Evolutionary conservation across 768 basidiomycete species (phyloP).

Genomic region (Boletus reticulatus): DNA sequence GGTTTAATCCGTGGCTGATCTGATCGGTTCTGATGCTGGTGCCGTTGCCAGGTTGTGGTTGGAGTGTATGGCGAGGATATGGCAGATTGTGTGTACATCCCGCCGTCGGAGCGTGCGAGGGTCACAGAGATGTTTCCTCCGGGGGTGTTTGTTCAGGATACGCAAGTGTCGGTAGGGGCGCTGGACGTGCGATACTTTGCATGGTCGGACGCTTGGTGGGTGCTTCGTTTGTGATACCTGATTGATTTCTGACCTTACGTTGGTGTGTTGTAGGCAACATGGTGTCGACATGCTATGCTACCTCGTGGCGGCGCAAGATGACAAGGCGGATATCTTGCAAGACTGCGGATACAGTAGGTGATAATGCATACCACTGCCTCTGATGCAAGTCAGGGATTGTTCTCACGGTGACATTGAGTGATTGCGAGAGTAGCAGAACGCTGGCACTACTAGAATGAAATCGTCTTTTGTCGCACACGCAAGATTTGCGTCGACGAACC

Average conservation of each 20-base stretch:
- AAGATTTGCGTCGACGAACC: too few relatives aligned
- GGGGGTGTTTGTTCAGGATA: conserved; percentile 2
- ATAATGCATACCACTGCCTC: too few relatives aligned
- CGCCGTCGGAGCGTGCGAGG: neutral
- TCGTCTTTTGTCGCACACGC: too few relatives aligned
- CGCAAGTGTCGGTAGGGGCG: neutral
- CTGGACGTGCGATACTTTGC: conserved; percentile 1
- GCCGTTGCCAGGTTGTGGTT: neutral
- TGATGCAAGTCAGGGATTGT: too few relatives aligned
- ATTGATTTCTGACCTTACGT: neutral
- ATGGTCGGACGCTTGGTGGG: conserved; percentile 1
- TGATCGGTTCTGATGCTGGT: too few relatives aligned
- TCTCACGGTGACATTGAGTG: too few relatives aligned
- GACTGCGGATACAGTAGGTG: too few relatives aligned
- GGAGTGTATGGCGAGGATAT: neutral
- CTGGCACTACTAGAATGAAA: too few relatives aligned
- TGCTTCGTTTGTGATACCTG: neutral
- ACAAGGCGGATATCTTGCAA: too few relatives aligned
- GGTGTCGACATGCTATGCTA: neutral
- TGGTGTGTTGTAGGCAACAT: neutral
- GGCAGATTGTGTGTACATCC: conserved; percentile 1
- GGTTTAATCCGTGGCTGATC: too few relatives aligned
- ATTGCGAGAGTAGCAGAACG: too few relatives aligned
- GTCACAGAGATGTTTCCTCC: neutral
- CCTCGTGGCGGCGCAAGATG: too few relatives aligned